These are phyloP conservation scores for Plectosphaerella plurivora DNA, from an alignment of 2,329 filamentous ascomycete species.

Conservation along the genomic window DNA sequence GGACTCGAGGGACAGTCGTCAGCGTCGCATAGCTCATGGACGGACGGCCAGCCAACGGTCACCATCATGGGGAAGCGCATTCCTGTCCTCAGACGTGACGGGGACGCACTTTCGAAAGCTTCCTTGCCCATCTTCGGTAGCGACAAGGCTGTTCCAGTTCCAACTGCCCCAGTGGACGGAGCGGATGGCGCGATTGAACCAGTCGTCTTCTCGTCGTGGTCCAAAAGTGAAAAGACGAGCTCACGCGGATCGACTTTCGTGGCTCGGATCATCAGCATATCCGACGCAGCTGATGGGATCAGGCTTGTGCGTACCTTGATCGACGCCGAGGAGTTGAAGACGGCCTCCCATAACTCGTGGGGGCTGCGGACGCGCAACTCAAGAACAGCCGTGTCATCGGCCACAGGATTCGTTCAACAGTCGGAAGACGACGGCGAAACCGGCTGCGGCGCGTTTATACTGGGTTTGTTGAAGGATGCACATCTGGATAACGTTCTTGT, in stretches of 20 bases:
- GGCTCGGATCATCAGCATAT: conserved; percentile 43
- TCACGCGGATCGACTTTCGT: conserved; percentile 54
- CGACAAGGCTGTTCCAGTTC: conserved; percentile 7
- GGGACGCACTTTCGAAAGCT: conserved; percentile 20
- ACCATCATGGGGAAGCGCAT: conserved; percentile 70
- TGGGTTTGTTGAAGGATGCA: conserved; percentile 48
- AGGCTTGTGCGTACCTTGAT: conserved; percentile 43
- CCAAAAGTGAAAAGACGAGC: conserved; percentile 44
- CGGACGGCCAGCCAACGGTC: conserved; percentile 69
- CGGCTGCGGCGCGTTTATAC: conserved; percentile 52
- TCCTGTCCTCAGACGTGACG: conserved; percentile 71
- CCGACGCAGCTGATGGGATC: conserved; percentile 32
- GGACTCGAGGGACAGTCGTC: conserved; percentile 63
- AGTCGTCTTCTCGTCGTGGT: conserved; percentile 32
- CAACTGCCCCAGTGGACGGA: conserved; percentile 9
- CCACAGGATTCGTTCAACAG: conserved; percentile 33
- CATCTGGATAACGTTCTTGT: conserved; percentile 48
- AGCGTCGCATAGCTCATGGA: conserved; percentile 68
- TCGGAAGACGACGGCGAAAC: conserved; percentile 59
- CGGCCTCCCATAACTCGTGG: conserved; percentile 57
- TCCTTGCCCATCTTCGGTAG: conserved; percentile 1
- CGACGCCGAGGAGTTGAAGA: conserved; percentile 40
- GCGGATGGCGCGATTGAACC: conserved; percentile 12
- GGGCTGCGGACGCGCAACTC: conserved; percentile 33
- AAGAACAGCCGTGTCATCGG: conserved; percentile 4